phyloP scores from a whole-genome alignment of 352 stramenopile species.

The Phytophthora brassicae region DNA sequence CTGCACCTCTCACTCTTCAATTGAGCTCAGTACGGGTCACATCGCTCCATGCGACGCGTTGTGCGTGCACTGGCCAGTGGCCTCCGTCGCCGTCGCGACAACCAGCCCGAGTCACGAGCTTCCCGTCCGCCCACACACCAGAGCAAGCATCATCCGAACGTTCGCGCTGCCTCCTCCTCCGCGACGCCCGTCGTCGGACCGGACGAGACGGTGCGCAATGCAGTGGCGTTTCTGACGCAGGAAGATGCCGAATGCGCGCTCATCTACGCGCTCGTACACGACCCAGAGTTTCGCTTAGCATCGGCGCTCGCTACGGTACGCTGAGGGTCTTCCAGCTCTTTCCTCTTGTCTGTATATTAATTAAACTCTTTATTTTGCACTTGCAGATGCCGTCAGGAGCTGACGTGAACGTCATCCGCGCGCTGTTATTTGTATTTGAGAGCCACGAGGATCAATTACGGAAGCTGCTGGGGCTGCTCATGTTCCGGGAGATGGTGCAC shows the following conservation, averaged over 20 bases:
- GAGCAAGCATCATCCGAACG: conserved; percentile 11
- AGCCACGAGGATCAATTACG: conserved; percentile 72
- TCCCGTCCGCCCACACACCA: background rate
- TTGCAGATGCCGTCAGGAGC: conserved; percentile 29
- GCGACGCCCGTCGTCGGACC: background rate
- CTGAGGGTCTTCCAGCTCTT: background rate
- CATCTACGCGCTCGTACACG: conserved; percentile 75
- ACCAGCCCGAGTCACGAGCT: conserved; percentile 1
- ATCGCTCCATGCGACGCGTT: conserved; percentile 20
- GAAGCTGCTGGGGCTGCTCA: conserved; percentile 65
- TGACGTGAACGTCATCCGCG: conserved; percentile 62
- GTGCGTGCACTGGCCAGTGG: conserved; percentile 27
- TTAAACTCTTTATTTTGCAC: background rate
- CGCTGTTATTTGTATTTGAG: conserved; percentile 76
- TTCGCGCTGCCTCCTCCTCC: conserved; percentile 5
- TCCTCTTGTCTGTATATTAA: background rate
- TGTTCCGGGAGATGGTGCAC: conserved; percentile 78
- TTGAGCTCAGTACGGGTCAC: conserved; percentile 2
- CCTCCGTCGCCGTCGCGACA: conserved; percentile 17
- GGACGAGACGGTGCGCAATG: conserved; percentile 63
- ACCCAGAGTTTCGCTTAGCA: conserved; percentile 75
- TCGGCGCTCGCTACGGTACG: conserved; percentile 51
- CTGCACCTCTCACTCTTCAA: conserved; percentile 26
- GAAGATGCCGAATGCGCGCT: conserved; percentile 70
- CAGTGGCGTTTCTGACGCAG: conserved; percentile 65